Percentiles rank a stretch among this genome's conserved stretches.
Evolutionary conservation across 805 yeast genomes (phyloP).

Genomic region (Starmera dryadoides): DNA sequence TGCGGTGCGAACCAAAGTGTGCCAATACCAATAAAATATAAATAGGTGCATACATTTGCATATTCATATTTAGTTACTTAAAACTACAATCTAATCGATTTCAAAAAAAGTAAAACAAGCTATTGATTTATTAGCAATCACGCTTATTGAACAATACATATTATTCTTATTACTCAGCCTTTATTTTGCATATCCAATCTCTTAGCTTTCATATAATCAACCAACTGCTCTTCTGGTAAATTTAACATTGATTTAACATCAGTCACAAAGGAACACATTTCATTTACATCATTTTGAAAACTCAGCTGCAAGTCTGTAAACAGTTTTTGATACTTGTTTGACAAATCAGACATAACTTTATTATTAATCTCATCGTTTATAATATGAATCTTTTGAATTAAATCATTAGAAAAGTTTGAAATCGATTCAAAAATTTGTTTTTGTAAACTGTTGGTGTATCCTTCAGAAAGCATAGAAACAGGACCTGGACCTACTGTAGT

Average conservation of each 20-base stretch:
- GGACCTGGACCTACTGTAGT: too few relatives aligned
- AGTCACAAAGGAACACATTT: conserved; percentile 25
- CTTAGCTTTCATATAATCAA: conserved; percentile 21
- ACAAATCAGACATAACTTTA: conserved; percentile 25
- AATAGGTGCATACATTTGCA: background rate
- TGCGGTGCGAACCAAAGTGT: background rate
- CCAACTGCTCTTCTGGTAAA: conserved; percentile 27
- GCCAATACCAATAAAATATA: background rate
- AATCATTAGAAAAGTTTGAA: conserved; percentile 24
- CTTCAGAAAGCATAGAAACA: conserved; percentile 14
- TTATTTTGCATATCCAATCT: conserved; percentile 1
- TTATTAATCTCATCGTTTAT: conserved; percentile 30
- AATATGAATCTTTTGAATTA: conserved; percentile 25
- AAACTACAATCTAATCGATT: too few relatives aligned
- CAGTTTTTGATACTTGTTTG: conserved; percentile 25
- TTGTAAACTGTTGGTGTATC: conserved; percentile 29
- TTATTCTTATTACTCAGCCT: too few relatives aligned
- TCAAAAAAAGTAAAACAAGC: too few relatives aligned
- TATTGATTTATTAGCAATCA: too few relatives aligned
- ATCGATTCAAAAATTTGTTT: conserved; percentile 29
- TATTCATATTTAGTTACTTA: background rate
- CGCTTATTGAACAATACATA: too few relatives aligned
- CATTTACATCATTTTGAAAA: conserved; percentile 29
- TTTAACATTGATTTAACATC: conserved; percentile 28
- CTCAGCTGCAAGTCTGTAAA: conserved; percentile 24